Conservation (phyloP, 495 filamentous ascomycete species). For the Opeltia flavorubescens region DNA sequence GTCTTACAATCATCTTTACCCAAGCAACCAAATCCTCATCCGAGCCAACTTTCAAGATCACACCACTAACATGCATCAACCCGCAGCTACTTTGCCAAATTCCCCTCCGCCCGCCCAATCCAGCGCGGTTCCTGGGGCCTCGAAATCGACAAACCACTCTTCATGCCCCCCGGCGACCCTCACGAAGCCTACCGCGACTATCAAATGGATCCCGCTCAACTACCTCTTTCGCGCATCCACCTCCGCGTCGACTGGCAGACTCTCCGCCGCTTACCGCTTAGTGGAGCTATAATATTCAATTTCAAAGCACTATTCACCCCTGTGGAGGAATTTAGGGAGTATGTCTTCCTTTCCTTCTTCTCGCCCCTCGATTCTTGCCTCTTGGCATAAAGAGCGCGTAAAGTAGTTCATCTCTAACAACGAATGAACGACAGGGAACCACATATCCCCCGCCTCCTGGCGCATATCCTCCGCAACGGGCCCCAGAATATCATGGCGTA, state of each 20-base stretch:
- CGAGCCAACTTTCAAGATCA: background rate
- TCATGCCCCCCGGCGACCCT: constrained; percentile 61
- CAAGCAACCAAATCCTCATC: background rate
- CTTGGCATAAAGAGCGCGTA: too few relatives aligned
- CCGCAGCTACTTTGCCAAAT: constrained; percentile 62
- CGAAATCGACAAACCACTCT: constrained; percentile 64
- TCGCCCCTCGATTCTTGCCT: background rate
- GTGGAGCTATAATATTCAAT: constrained; percentile 68
- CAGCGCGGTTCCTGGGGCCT: constrained; percentile 83
- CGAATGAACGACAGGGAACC: constrained; percentile 32
- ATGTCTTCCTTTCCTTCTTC: background rate
- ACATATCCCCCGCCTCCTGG: constrained; percentile 52
- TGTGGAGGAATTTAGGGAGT: constrained; percentile 49
- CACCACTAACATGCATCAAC: background rate
- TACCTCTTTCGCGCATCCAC: constrained; percentile 46
- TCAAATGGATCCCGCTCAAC: constrained; percentile 35
- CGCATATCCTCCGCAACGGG: constrained; percentile 55
- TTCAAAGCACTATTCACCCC: constrained; percentile 86
- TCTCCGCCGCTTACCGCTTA: constrained; percentile 64
- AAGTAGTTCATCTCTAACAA: too few relatives aligned
- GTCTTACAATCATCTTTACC: background rate
- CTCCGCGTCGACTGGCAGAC: constrained; percentile 93
- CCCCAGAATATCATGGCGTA: constrained; percentile 68
- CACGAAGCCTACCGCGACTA: constrained; percentile 41
- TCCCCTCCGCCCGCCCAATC: constrained; percentile 61